phyloP scores from a whole-genome alignment of 805 yeast species.

The Trichomonascus vanleenenianus region DNA sequence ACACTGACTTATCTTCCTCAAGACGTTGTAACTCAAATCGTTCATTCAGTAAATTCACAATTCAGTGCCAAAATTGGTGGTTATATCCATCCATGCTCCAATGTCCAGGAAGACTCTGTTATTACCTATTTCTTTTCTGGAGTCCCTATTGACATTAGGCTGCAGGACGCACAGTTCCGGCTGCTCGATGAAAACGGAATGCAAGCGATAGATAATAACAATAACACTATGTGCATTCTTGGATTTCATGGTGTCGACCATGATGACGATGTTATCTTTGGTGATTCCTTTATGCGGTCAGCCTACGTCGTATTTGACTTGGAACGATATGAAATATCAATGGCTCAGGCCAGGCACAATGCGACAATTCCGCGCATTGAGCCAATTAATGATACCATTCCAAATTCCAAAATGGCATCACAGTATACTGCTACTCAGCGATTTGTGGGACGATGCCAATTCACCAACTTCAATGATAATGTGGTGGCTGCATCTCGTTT shows the following conservation, averaged over 20 bases:
- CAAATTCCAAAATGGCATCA: constrained; percentile 1
- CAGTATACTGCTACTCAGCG: neutral
- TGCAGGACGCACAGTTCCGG: constrained; percentile 1
- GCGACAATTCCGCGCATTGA: constrained; percentile 33
- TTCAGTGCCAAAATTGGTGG: neutral
- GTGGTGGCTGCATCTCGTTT: too few relatives aligned
- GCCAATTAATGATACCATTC: constrained; percentile 14
- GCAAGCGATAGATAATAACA: neutral
- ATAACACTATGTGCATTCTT: constrained; percentile 3
- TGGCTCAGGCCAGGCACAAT: constrained; percentile 39
- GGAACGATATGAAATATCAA: constrained; percentile 41
- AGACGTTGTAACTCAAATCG: constrained; percentile 5
- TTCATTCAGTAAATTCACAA: constrained; percentile 4
- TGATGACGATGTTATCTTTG: constrained; percentile 30
- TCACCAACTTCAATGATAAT: too few relatives aligned
- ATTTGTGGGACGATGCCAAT: neutral
- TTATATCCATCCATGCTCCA: neutral
- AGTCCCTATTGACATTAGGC: constrained; percentile 2
- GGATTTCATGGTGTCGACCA: constrained; percentile 2
- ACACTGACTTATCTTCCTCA: constrained; percentile 15
- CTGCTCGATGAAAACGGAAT: neutral
- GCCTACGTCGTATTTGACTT: constrained; percentile 51
- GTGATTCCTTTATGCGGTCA: constrained; percentile 45
- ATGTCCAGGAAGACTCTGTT: neutral
- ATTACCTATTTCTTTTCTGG: constrained; percentile 2